These are phyloP conservation scores for Zangia roseola DNA, from an alignment of 768 basidiomycete species.

Conservation along the genomic window DNA sequence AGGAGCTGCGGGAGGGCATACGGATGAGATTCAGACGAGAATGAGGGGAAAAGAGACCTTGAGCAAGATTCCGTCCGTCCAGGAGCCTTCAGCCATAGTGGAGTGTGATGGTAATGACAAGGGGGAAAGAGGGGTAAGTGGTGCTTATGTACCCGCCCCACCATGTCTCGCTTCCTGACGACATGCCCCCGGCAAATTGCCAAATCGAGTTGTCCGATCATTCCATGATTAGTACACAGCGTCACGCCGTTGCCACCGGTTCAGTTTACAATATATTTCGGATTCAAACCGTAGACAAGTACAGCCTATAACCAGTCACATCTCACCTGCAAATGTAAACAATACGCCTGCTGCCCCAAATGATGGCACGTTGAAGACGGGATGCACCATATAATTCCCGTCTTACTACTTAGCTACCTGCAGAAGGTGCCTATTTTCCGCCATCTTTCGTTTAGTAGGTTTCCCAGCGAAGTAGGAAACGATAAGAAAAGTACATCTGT, in stretches of 20 bases:
- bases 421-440: constrained; percentile 52
- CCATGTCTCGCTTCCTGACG: constrained; percentile 16
- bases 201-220: constrained; percentile 6
- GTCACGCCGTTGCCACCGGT: too few species aligned
- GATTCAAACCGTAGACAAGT: too few species aligned
- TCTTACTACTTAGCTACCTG: constrained; percentile 52
- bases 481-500: too few species aligned
- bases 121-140: constrained; percentile 17
- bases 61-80: constrained; percentile 81
- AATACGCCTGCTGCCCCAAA: not conserved
- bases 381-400: constrained; percentile 44
- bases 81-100: constrained; percentile 53
- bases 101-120: not conserved
- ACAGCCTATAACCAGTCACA: too few species aligned
- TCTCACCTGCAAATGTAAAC: not conserved
- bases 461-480: too few species aligned
- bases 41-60: constrained; percentile 47
- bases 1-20: constrained; percentile 44
- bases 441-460: constrained; percentile 15
- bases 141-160: constrained; percentile 26
- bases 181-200: constrained; percentile 15
- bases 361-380: too few species aligned
- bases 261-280: too few species aligned
- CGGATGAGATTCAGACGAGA: not conserved
- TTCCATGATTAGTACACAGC: too few species aligned